Evolutionary conservation across 2,329 filamentous ascomycete species (phyloP), one percentile per base, ranked within the genome.

Genomic region (Mariannaea elegans): DNA sequence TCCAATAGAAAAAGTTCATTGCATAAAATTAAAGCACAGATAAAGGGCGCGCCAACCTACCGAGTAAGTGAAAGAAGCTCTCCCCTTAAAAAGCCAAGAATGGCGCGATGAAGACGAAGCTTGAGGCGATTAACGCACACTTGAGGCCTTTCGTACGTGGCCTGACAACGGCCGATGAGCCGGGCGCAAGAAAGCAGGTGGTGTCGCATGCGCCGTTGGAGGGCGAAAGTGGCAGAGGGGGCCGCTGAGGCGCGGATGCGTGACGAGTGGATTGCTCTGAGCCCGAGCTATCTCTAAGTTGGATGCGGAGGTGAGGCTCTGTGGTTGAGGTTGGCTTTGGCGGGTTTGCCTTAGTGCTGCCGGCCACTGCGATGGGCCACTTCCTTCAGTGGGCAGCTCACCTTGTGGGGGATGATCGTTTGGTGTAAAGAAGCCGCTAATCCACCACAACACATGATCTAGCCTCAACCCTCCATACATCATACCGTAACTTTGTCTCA

Each of bases 241-340:
- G 44, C 38, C 38, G 50, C 27, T 18, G 50, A 41, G 50, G 46
- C 49, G 54, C 49, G 50, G 31, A 48, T 36, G 45, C 19, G 39
- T 56, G 56, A 39, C 51, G 41, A 48, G 56, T 41, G 41, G 56
- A 56, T 52, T 56, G 60, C 44, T 45, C 42, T 59, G 39, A 36
- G 53, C 46, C 13, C 41, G 39, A 45, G 38, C 47, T 57, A 57
- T 61, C 50, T 53, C 57, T 56, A 62, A 60, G 60, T 49, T 51
- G 44, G 56, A 62, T 59, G 60, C 36, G 46, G 51, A 60, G 56
- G 42, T 62, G 56, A 59, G 52, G 60, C 60, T 60, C 51, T 49
- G 47, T 61, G 53, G 53, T 47, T n/a, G 58, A 38, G 53, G 53
- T 27, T 57, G 34, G 41, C 36, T 57, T 57, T 47, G 57, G 45